Evolutionary conservation across 2,329 filamentous ascomycete genomes (phyloP).

Genomic region (Aspergillaceae sp.): DNA sequence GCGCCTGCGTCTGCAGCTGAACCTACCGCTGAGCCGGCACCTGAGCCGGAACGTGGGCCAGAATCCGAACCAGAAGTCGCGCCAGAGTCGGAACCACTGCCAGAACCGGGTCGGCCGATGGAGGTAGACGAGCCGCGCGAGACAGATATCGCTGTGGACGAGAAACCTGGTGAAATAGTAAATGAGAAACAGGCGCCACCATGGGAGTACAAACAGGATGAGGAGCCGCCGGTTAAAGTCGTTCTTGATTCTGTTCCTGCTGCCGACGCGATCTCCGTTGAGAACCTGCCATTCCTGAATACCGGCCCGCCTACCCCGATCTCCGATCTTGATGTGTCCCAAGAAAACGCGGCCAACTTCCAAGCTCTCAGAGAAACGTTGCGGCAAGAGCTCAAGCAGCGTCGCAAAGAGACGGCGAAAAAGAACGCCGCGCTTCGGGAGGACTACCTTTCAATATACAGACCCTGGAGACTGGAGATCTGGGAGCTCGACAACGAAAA

Average conservation of each 20-base stretch:
- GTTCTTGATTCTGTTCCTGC: conserved; percentile 9
- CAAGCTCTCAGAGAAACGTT: conserved; percentile 33
- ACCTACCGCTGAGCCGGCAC: conserved; percentile 3
- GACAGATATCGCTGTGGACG: not conserved
- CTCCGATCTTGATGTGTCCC: conserved; percentile 37
- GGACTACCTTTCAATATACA: conserved; percentile 36
- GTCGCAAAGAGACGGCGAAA: conserved; percentile 28
- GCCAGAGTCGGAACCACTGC: not conserved
- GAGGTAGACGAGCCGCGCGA: not conserved
- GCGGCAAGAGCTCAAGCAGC: conserved; percentile 29
- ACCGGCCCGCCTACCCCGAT: conserved; percentile 36
- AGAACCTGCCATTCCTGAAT: conserved; percentile 39
- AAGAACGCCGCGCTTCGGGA: conserved; percentile 34
- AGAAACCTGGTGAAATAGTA: not conserved
- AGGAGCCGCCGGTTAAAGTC: conserved; percentile 9
- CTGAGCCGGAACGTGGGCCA: conserved; percentile 4
- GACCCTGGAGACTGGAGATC: conserved; percentile 37
- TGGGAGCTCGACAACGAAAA: conserved; percentile 36
- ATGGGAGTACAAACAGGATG: conserved; percentile 9
- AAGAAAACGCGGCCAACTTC: conserved; percentile 33
- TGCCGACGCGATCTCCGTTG: conserved; percentile 28
- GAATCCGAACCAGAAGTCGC: conserved; percentile 3
- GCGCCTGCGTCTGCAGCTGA: conserved; percentile 8
- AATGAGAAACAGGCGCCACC: conserved; percentile 4
- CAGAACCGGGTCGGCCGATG: not conserved